A percentile compares a stretch with the other conserved stretches of the same genome.
These are phyloP conservation scores for Pigoraptor vietnamica DNA, from an alignment of 78 protist genomes.

Conservation along the genomic window DNA sequence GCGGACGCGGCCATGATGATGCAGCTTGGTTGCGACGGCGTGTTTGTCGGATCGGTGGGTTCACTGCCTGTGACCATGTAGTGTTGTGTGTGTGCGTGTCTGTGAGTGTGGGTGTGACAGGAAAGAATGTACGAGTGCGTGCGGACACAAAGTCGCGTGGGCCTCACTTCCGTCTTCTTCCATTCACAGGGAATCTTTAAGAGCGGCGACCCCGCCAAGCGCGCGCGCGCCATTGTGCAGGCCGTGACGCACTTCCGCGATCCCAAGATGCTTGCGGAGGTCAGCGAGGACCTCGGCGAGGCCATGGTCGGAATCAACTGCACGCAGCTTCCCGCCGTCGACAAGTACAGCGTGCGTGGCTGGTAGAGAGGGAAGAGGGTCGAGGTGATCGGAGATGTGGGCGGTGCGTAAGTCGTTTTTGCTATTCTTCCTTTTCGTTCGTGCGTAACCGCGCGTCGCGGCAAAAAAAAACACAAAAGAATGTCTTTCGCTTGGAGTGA, in stretches of 20 bases:
- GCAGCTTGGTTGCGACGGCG: slow-evolving; percentile 96
- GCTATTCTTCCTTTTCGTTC: no score
- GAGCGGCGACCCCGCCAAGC: slow-evolving; percentile 79
- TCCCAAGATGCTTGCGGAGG: slow-evolving; percentile 62
- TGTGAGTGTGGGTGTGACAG: no score
- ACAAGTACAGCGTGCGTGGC: slow-evolving; percentile 29
- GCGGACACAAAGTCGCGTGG: no score
- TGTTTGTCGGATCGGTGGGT: slow-evolving; percentile 79
- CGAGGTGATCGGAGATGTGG: no score
- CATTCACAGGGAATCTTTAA: slow-evolving; percentile 79
- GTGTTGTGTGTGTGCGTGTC: no score
- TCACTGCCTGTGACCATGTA: not conserved
- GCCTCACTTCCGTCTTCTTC: not conserved
- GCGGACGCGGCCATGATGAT: slow-evolving; percentile 95
- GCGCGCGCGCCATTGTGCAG: slow-evolving; percentile 90
- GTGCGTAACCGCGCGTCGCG: no score
- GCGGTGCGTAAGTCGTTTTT: no score
- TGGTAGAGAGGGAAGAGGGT: no score
- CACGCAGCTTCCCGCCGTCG: slow-evolving; percentile 18
- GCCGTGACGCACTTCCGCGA: slow-evolving; percentile 89
- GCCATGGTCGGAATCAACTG: slow-evolving; percentile 84
- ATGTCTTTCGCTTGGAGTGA: no score
- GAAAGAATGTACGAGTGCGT: not conserved
- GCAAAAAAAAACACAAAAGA: no score
- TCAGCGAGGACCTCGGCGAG: slow-evolving; percentile 68